Percentiles rank a stretch among this genome's conserved stretches.
Evolutionary conservation across 768 basidiomycete species (phyloP).

Genomic region (Flagelloscypha sp.): DNA sequence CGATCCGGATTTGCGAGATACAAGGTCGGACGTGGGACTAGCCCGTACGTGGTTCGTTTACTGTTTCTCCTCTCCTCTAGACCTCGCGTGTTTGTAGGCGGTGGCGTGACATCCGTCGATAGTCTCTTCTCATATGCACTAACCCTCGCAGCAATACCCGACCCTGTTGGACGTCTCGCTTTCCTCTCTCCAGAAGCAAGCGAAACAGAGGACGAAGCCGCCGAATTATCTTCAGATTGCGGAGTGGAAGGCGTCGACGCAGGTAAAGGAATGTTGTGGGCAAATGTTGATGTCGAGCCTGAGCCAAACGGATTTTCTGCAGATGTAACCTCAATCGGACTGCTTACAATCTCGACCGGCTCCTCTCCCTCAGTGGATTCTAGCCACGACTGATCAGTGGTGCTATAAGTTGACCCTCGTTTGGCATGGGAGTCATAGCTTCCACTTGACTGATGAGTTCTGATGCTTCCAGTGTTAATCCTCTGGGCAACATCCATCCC

Average conservation of each 20-base stretch:
- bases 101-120: constrained; percentile 38
- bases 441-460: constrained; percentile 9
- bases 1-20: constrained; percentile 70
- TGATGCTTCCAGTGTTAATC: constrained; percentile 18
- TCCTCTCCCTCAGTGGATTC: too few species aligned
- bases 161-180: constrained; percentile 15
- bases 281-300: constrained; percentile 9
- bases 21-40: constrained; percentile 53
- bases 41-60: constrained; percentile 51
- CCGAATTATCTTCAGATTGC: constrained; percentile 5
- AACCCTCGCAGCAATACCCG: constrained; percentile 42
- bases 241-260: constrained; percentile 2
- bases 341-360: too few species aligned
- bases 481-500: constrained; percentile 66
- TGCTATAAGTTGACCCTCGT: too few species aligned
- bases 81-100: constrained; percentile 31
- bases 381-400: too few species aligned
- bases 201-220: constrained; percentile 7
- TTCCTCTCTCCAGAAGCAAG: constrained; percentile 4
- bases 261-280: constrained; percentile 9
- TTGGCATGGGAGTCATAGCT: constrained; percentile 6
- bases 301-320: constrained; percentile 5
- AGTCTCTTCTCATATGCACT: constrained; percentile 49
- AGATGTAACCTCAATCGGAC: too few species aligned
- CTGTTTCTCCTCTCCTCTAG: constrained; percentile 33